Evolutionary conservation across 805 yeast genomes (phyloP).

Genomic region (Candida caryicola): DNA sequence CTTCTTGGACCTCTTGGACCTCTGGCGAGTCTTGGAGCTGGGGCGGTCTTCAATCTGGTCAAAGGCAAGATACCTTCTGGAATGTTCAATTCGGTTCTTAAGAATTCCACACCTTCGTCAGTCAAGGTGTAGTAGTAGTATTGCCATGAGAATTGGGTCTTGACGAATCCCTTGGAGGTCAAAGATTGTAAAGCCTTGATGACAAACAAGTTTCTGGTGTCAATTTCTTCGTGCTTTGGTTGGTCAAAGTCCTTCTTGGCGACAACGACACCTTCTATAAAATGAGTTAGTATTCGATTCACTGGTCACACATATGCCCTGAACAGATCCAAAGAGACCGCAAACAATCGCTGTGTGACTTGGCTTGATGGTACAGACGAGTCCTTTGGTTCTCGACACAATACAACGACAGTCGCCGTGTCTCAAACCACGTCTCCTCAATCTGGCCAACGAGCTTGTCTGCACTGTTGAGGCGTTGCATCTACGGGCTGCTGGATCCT

Average conservation of each 20-base stretch:
- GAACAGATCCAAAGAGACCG: no score
- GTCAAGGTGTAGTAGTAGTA: conserved; percentile 99
- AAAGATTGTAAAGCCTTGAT: conserved; percentile 99
- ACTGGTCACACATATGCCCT: no score
- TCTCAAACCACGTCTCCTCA: no score
- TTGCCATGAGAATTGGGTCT: conserved; percentile 99
- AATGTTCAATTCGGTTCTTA: conserved; percentile 96
- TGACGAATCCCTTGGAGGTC: conserved; percentile 97
- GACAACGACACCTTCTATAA: conserved; percentile 97
- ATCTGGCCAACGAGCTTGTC: no score
- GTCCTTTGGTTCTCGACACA: no score
- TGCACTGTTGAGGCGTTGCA: no score
- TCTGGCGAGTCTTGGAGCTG: conserved; percentile 72
- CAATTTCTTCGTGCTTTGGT: conserved; percentile 97
- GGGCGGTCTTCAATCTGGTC: conserved; percentile 93
- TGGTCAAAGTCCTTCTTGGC: conserved; percentile 99
- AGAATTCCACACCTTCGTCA: conserved; percentile 98
- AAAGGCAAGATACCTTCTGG: conserved; percentile 98
- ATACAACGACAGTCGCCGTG: no score
- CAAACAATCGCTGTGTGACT: no score
- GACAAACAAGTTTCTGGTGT: conserved; percentile 94
- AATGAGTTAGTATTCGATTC: conserved; percentile 41
- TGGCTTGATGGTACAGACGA: no score
- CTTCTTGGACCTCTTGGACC: conserved; percentile 41
- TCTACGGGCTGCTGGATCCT: no score